These are phyloP conservation scores for Calonectria leucothoes DNA, from an alignment of 2,329 filamentous ascomycete genomes.

Conservation along the genomic window DNA sequence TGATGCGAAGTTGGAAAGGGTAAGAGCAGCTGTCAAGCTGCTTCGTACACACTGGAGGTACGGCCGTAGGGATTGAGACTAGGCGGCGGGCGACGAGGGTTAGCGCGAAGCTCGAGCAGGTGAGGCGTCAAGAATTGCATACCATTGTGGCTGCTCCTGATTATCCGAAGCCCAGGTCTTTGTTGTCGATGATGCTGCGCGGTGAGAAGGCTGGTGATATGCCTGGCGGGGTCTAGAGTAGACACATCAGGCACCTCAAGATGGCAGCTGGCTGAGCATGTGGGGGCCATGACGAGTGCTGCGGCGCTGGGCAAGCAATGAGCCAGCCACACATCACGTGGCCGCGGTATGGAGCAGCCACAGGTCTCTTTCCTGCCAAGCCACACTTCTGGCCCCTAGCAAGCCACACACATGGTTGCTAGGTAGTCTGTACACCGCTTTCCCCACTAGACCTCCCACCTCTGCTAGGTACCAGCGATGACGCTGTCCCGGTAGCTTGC, in stretches of 20 bases:
- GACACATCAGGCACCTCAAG: slow-evolving; percentile 25
- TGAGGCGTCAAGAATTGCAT: slow-evolving; percentile 3
- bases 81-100: slow-evolving; percentile 28
- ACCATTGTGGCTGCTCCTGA: slow-evolving; percentile 34
- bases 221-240: slow-evolving; percentile 22
- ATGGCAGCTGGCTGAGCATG: slow-evolving; percentile 21
- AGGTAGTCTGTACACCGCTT: slow-evolving; percentile 37
- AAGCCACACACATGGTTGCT: slow-evolving; percentile 21
- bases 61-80: slow-evolving; percentile 96
- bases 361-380: not conserved
- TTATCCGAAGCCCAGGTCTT: slow-evolving; percentile 16
- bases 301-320: slow-evolving; percentile 15
- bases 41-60: slow-evolving; percentile 97
- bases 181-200: slow-evolving; percentile 13
- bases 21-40: slow-evolving; percentile 92
- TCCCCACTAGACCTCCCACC: slow-evolving; percentile 37
- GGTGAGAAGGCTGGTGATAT: slow-evolving; percentile 28
- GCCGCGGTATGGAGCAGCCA: not conserved
- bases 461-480: slow-evolving; percentile 49
- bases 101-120: slow-evolving; percentile 23
- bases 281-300: slow-evolving; percentile 27
- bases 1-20: slow-evolving; percentile 92
- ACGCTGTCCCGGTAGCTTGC: slow-evolving; percentile 37
- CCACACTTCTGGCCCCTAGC: not conserved
- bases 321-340: slow-evolving; percentile 28